Evolutionary conservation across 2,329 filamentous ascomycete species (phyloP).

Genomic region (Venturia asperata): DNA sequence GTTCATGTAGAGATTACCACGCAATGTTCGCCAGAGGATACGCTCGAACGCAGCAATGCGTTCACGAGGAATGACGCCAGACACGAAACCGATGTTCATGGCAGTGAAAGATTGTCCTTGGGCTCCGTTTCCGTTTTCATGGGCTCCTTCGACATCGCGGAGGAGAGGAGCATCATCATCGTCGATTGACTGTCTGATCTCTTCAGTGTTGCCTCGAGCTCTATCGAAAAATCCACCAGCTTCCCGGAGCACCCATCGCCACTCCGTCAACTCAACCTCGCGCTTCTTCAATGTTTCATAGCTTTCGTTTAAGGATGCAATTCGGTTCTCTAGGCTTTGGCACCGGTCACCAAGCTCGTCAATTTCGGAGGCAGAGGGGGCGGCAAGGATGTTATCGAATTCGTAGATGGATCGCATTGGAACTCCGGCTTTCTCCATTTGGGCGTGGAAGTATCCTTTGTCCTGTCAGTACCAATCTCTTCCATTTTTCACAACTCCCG

Average conservation of each 20-base stretch:
- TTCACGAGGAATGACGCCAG: conserved; percentile 89
- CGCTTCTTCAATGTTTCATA: conserved; percentile 98
- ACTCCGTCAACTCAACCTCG: conserved; percentile 93
- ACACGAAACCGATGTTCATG: conserved; percentile 98
- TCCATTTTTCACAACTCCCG: conserved; percentile 6
- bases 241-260: conserved; percentile 95
- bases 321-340: conserved; percentile 84
- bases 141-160: conserved; percentile 83
- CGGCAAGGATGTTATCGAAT: conserved; percentile 77
- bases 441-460: conserved; percentile 80
- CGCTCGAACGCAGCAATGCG: conserved; percentile 93
- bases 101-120: conserved; percentile 84
- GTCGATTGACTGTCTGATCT: conserved; percentile 84
- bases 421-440: conserved; percentile 92
- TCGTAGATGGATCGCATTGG: conserved; percentile 84
- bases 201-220: conserved; percentile 91
- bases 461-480: conserved; percentile 23
- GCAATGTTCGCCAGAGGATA: conserved; percentile 93
- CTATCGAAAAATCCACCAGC: conserved; percentile 96
- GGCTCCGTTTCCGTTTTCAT: conserved; percentile 55
- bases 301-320: conserved; percentile 90
- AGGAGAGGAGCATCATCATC: conserved; percentile 82
- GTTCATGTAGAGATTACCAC: conserved; percentile 99
- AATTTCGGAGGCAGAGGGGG: conserved; percentile 88
- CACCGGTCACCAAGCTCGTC: conserved; percentile 90